Evolutionary conservation across 2,329 filamentous ascomycete species (phyloP).

Genomic region (Aspergillus pseudoviridinutans): DNA sequence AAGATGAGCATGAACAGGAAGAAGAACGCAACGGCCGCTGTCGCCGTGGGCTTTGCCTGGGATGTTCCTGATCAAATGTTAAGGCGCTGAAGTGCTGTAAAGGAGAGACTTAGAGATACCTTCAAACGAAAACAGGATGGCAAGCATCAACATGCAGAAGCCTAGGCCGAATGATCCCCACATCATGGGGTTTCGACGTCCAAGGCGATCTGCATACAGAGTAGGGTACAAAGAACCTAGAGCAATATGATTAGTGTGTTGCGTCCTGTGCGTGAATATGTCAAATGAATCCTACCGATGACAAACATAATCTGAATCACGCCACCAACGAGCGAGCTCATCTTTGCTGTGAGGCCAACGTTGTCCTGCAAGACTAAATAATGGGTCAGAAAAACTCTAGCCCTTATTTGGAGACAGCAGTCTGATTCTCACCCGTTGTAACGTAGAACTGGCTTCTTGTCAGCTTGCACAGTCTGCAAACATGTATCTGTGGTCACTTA

Average conservation of each 20-base stretch:
- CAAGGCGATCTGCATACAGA: slow-evolving; percentile 44
- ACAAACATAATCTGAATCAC: slow-evolving; percentile 33
- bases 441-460: slow-evolving; percentile 20
- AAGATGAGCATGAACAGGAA: slow-evolving; percentile 45
- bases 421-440: slow-evolving; percentile 17
- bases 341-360: slow-evolving; percentile 43
- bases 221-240: slow-evolving; percentile 43
- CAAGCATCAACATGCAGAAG: slow-evolving; percentile 41
- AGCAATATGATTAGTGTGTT: slow-evolving; percentile 2
- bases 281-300: slow-evolving; percentile 15
- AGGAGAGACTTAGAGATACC: slow-evolving; percentile 11
- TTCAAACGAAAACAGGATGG: slow-evolving; percentile 43
- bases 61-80: slow-evolving; percentile 16
- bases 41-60: slow-evolving; percentile 38
- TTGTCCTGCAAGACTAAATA: slow-evolving; percentile 41
- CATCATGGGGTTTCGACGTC: slow-evolving; percentile 36
- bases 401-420: background rate
- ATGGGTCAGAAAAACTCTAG: background rate
- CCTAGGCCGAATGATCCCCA: slow-evolving; percentile 31
- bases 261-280: background rate
- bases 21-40: slow-evolving; percentile 49
- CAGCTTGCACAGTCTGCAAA: background rate
- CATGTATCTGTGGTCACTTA: slow-evolving; percentile 22
- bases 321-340: slow-evolving; percentile 46
- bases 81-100: background rate